These are phyloP conservation scores for Stagonosporopsis rhizophila DNA, from an alignment of 2,329 filamentous ascomycete genomes.

Conservation along the genomic window DNA sequence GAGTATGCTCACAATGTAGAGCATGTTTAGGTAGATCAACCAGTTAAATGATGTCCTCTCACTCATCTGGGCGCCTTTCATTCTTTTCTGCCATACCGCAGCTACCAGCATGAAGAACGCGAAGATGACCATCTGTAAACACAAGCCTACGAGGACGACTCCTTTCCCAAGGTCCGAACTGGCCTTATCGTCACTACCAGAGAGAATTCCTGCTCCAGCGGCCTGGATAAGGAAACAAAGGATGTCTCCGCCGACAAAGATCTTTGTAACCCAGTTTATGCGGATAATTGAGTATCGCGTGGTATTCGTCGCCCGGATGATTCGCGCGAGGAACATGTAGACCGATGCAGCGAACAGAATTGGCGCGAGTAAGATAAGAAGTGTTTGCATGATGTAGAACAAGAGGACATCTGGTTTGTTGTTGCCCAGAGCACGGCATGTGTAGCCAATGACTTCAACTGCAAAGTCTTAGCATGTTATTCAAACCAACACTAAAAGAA, in stretches of 20 bases:
- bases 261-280: conserved; percentile 30
- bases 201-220: conserved; percentile 34
- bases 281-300: background rate
- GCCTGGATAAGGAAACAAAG: conserved; percentile 59
- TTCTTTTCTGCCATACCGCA: conserved; percentile 48
- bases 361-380: conserved; percentile 50
- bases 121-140: conserved; percentile 63
- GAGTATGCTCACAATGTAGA: conserved; percentile 47
- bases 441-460: conserved; percentile 4
- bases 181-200: conserved; percentile 15
- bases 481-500: background rate
- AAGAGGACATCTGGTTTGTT: background rate
- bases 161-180: conserved; percentile 49
- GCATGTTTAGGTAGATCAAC: conserved; percentile 37
- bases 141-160: conserved; percentile 60
- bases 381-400: conserved; percentile 48
- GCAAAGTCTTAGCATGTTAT: background rate
- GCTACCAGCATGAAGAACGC: conserved; percentile 60
- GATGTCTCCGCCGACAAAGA: conserved; percentile 62
- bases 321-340: conserved; percentile 52
- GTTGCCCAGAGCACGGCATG: background rate
- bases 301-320: conserved; percentile 29
- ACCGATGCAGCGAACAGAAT: conserved; percentile 53
- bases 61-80: background rate
- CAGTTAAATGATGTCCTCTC: conserved; percentile 39